These are phyloP conservation scores for Tylopilus plumbeoviolaceoides DNA, from an alignment of 768 basidiomycete genomes.

Conservation along the genomic window DNA sequence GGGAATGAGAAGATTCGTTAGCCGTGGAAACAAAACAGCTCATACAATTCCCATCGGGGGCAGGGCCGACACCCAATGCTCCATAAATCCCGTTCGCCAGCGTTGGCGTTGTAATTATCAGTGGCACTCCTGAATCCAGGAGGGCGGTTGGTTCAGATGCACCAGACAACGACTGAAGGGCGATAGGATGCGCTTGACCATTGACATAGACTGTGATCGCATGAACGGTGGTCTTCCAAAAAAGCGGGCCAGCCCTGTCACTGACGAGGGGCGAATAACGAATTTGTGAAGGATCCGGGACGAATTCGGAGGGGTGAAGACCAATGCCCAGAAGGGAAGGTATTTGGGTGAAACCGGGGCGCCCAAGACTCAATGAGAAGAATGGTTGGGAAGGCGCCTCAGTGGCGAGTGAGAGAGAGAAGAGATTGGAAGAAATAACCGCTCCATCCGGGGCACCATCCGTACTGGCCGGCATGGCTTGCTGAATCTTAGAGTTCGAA, in stretches of 20 bases:
- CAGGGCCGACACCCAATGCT: constrained; percentile 59
- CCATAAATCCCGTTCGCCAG: constrained; percentile 79
- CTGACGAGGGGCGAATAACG: constrained; percentile 46
- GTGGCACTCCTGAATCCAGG: constrained; percentile 68
- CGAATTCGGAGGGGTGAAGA: constrained; percentile 51
- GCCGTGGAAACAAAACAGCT: constrained; percentile 1
- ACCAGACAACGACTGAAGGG: constrained; percentile 41
- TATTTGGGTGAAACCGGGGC: constrained; percentile 56
- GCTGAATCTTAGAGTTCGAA: constrained; percentile 62
- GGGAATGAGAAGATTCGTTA: constrained; percentile 11
- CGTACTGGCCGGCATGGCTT: constrained; percentile 43
- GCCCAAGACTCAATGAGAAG: constrained; percentile 60
- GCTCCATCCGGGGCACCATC: constrained; percentile 60
- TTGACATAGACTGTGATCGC: constrained; percentile 60
- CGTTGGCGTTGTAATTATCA: constrained; percentile 54
- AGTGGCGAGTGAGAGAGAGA: constrained; percentile 35
- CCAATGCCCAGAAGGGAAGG: constrained; percentile 69
- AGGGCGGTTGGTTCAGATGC: constrained; percentile 54
- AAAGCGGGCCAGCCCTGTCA: constrained; percentile 40
- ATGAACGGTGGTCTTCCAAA: constrained; percentile 59
- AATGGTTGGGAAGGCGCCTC: constrained; percentile 59
- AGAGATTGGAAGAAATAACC: constrained; percentile 63
- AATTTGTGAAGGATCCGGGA: constrained; percentile 49
- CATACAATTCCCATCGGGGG: constrained; percentile 61
- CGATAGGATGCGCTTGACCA: constrained; percentile 37